phyloP scores from a whole-genome alignment of 2,329 filamentous ascomycete species.

The Xylariaceae sp. region DNA sequence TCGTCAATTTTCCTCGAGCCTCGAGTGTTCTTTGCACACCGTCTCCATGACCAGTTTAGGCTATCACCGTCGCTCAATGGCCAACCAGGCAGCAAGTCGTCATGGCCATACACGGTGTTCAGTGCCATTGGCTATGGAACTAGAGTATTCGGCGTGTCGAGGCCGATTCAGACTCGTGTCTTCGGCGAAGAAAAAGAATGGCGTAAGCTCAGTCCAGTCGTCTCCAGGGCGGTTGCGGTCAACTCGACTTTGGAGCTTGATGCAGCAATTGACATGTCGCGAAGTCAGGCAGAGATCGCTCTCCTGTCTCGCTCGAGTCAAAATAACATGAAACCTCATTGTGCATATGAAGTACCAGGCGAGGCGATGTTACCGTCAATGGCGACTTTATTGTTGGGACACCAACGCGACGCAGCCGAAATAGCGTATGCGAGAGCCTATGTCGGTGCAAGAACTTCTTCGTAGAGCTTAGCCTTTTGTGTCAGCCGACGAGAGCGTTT shows the following conservation, averaged over 20 bases:
- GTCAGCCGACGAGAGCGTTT: slow-evolving; percentile 9
- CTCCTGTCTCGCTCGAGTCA: no score
- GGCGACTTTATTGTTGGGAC: slow-evolving; percentile 30
- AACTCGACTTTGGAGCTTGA: slow-evolving; percentile 38
- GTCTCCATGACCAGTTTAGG: no score
- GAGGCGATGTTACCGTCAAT: slow-evolving; percentile 37
- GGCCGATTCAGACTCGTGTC: neutral
- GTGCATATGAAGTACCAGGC: slow-evolving; percentile 30
- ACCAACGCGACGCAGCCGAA: slow-evolving; percentile 8
- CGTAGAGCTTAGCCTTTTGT: slow-evolving; percentile 34
- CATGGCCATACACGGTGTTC: no score
- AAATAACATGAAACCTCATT: no score
- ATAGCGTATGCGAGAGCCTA: slow-evolving; percentile 25
- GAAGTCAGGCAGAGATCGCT: slow-evolving; percentile 29
- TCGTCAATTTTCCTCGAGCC: no score
- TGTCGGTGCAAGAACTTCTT: slow-evolving; percentile 33
- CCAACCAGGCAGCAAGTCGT: no score
- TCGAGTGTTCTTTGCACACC: no score
- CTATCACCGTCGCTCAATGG: no score
- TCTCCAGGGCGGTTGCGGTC: slow-evolving; percentile 6
- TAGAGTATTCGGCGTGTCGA: no score
- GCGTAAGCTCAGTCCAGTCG: slow-evolving; percentile 1
- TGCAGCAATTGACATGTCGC: slow-evolving; percentile 27
- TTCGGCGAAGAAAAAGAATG: slow-evolving; percentile 1
- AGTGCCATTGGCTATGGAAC: no score